Evolutionary conservation across 306 rosid genomes (phyloP).

Genomic region (Rosa persica): DNA sequence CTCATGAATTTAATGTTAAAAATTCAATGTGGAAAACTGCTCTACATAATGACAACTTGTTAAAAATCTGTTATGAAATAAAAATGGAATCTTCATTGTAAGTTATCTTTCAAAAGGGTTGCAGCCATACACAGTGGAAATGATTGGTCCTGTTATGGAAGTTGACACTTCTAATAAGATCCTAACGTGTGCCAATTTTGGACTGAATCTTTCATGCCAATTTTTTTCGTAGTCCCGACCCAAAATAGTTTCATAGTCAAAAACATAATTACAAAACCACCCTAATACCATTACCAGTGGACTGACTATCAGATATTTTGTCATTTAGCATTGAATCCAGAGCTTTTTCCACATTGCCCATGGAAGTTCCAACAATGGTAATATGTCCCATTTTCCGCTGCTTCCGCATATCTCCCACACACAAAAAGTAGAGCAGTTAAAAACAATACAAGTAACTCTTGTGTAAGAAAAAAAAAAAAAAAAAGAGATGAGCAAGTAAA

Average conservation of each 20-base stretch:
- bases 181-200: not conserved
- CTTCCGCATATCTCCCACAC: conserved; percentile 76
- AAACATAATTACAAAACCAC: not conserved
- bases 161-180: not conserved
- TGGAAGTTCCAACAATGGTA: conserved; percentile 75
- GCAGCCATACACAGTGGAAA: conserved; percentile 1
- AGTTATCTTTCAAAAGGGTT: not conserved
- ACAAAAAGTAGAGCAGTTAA: conserved; percentile 1
- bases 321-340: conserved; percentile 45
- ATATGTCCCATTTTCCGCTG: conserved; percentile 95
- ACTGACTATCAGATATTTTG: conserved; percentile 38
- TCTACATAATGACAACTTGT: not conserved
- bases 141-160: not conserved
- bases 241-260: not conserved
- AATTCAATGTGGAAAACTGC: not conserved
- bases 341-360: conserved; percentile 48
- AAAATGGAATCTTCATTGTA: conserved; percentile 15
- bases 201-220: conserved; percentile 7
- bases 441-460: conserved; percentile 8
- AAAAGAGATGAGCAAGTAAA: conserved; percentile 1
- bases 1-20: conserved; percentile 17
- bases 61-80: not conserved
- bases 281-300: conserved; percentile 37
- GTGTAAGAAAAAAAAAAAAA: not conserved
- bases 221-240: not conserved